Evolutionary conservation across 148 eudicot species (phyloP).

Genomic region (Spergularia bocconei): DNA sequence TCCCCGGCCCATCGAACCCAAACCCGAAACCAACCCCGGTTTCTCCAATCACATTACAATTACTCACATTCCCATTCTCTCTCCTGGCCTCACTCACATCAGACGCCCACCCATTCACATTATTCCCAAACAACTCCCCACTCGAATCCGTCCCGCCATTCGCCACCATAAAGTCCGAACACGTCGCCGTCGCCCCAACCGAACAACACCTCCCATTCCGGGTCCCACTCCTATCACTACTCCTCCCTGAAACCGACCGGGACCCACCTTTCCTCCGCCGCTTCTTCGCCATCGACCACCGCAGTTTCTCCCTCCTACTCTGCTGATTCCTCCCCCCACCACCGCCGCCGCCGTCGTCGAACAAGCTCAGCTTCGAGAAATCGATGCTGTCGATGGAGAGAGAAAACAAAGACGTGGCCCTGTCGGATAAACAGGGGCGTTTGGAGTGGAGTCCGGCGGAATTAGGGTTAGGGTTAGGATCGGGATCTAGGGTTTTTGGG

Average conservation of each 20-base stretch:
- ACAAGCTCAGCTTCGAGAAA: constrained; percentile 64
- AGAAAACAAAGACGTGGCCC: constrained; percentile 51
- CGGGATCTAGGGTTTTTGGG: constrained; percentile 52
- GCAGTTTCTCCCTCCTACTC: constrained; percentile 30
- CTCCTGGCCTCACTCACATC: constrained; percentile 69
- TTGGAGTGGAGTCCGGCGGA: constrained; percentile 34
- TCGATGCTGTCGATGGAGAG: constrained; percentile 59
- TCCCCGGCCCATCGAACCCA: constrained; percentile 53
- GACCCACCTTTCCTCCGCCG: constrained; percentile 65
- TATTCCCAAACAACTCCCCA: constrained; percentile 70
- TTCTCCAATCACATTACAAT: constrained; percentile 39
- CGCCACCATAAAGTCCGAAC: constrained; percentile 78
- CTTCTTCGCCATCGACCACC: constrained; percentile 51
- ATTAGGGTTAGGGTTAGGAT: constrained; percentile 36
- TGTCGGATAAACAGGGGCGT: constrained; percentile 74
- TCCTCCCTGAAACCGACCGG: constrained; percentile 63
- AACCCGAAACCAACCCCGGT: constrained; percentile 40
- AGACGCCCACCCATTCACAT: constrained; percentile 57
- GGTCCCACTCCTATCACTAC: constrained; percentile 68
- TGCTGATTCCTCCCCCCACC: constrained; percentile 5
- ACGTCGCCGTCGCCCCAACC: constrained; percentile 62
- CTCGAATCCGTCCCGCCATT: constrained; percentile 80
- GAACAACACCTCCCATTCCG: constrained; percentile 58
- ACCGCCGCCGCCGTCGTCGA: constrained; percentile 45
- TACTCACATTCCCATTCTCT: constrained; percentile 35